phyloP scores from a whole-genome alignment of 2,329 filamentous ascomycete species.

The Huntiella savannae region DNA sequence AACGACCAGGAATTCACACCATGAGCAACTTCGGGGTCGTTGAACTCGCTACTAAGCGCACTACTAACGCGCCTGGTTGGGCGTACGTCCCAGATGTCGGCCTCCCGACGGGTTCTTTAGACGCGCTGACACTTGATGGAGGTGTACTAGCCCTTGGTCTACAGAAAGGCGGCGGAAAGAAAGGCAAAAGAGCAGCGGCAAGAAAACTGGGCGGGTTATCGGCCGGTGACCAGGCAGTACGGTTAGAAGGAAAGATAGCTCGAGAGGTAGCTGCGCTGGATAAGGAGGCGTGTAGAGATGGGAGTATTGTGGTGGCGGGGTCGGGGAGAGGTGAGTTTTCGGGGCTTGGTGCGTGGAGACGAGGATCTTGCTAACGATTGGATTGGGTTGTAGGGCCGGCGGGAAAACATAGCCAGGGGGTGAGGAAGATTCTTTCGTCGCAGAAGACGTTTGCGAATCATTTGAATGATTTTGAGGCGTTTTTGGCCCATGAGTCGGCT shows the following conservation, averaged over 20 bases:
- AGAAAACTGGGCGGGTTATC: constrained; percentile 34
- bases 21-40: constrained; percentile 63
- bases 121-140: too few species aligned
- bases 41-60: constrained; percentile 54
- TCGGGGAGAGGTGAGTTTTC: constrained; percentile 25
- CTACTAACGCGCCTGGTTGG: constrained; percentile 64
- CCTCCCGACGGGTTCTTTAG: constrained; percentile 24
- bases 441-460: constrained; percentile 74
- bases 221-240: constrained; percentile 51
- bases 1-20: constrained; percentile 8
- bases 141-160: constrained; percentile 14
- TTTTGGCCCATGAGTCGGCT: constrained; percentile 24
- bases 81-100: constrained; percentile 70
- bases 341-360: too few species aligned
- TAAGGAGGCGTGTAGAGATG: constrained; percentile 56
- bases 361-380: too few species aligned
- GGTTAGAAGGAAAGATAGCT: constrained; percentile 63
- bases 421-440: constrained; percentile 58
- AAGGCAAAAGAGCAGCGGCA: constrained; percentile 38
- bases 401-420: constrained; percentile 44
- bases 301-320: constrained; percentile 47
- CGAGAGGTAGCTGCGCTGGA: constrained; percentile 71
- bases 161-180: constrained; percentile 26
- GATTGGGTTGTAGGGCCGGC: neutral
- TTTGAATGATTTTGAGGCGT: constrained; percentile 58